Evolutionary conservation across 106 monocot genomes (phyloP).

Genomic region (Platanthera zijinensis): DNA sequence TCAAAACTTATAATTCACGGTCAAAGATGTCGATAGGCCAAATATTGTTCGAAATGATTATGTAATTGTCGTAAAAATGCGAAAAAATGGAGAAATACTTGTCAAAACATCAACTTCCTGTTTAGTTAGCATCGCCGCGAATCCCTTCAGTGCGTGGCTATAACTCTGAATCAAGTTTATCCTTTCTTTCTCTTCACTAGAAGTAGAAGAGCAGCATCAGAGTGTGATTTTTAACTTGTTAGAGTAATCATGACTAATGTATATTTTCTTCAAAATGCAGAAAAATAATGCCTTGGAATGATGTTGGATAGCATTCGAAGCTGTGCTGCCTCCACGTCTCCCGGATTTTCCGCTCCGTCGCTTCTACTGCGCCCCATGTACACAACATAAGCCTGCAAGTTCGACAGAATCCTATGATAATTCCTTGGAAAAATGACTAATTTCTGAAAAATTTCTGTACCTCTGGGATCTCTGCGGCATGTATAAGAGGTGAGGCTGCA

Average conservation of each 20-base stretch:
- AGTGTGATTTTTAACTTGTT: background rate
- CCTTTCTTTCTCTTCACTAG: conserved; percentile 72
- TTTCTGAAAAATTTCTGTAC: conserved; percentile 13
- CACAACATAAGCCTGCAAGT: conserved; percentile 65
- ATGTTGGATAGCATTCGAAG: conserved; percentile 63
- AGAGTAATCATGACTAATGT: background rate
- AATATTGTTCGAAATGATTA: background rate
- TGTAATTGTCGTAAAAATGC: background rate
- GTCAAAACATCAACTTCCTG: conserved; percentile 68
- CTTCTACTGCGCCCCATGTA: conserved; percentile 64
- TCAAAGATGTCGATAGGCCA: background rate
- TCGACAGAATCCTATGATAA: background rate
- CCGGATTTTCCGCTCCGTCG: conserved; percentile 14
- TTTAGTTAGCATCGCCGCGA: conserved; percentile 79
- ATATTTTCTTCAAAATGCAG: background rate
- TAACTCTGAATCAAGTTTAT: conserved; percentile 59
- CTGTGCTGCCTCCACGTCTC: conserved; percentile 34
- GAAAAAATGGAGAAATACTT: conserved; percentile 2
- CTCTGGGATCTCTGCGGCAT: conserved; percentile 29
- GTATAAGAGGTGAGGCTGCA: conserved; percentile 17
- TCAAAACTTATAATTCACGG: background rate
- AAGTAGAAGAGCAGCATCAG: background rate
- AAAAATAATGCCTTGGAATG: conserved; percentile 45
- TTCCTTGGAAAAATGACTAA: background rate
- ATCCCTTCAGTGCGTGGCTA: conserved; percentile 73